Base-by-base conservation (phyloP, 768 basidiomycete species). In the Rubroboletus satanas region DNA sequence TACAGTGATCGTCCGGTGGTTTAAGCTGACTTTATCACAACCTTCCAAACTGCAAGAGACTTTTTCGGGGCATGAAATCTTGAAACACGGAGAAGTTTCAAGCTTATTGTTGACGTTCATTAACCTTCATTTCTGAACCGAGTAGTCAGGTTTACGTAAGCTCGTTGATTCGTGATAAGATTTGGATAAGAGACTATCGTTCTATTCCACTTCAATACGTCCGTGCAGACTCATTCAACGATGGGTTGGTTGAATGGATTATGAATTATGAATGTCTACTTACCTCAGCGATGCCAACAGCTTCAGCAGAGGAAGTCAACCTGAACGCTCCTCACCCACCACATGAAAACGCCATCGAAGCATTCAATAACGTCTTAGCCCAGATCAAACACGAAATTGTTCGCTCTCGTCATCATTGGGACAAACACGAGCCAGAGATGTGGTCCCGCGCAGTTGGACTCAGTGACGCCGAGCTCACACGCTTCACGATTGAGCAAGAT, bases 401-500 rank as follows among this genome's bases (percentile, higher is more conserved):
- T 54, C 81, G 77, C 54, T 87, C 87, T 46, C 84, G 90, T 54
- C 77, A 70, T 49, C 60, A 86, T 56, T 90, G 89, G 90, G 77
- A 88, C 72, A 74, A 77, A 57, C 88, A 90, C 46, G 73, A 74
- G 49, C 69, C 69, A 10, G 47, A 59, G 50, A 82, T 90, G 88
- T 90, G 87, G 85, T 74, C 78, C 12, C 76, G 85, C 35, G 87
- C 84, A 0, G 57, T 61, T 43, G 73, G 68, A 14, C 63, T 88
- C 31, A 74, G 77, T 35, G 81, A 91, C 63, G 45, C 70, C 0
- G 71, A 83, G 26, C 73, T 90, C 52, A 73, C 76, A 11, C 57
- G 61, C 49, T 88, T 88, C 63, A 74, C 68, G 36, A 73, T 84
- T 45, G 64, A 74, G 60, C 41, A 71, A 6, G 77, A 78, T 58